phyloP scores from a whole-genome alignment of 805 yeast species.

The Saccharomycopsis lassenensis region DNA sequence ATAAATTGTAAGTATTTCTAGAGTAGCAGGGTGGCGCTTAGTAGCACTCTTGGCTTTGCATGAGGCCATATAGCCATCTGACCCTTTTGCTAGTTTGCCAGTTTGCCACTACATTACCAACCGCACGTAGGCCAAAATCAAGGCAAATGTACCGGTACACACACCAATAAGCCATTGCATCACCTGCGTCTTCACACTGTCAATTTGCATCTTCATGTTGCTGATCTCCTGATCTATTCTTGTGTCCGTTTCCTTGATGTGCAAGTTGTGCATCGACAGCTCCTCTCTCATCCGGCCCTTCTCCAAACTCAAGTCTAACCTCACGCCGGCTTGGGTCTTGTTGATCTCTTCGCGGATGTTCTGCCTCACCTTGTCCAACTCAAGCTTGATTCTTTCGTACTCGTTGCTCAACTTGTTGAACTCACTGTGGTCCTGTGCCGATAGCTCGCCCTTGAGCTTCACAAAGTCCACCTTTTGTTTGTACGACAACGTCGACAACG shows the following conservation, averaged over 20 bases:
- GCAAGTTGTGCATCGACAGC: slow-evolving; percentile 81
- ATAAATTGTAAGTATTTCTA: too few species aligned
- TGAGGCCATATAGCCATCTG: too few species aligned
- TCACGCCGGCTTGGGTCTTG: slow-evolving; percentile 79
- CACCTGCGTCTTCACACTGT: slow-evolving; percentile 90
- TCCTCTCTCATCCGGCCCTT: slow-evolving; percentile 95
- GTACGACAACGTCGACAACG: slow-evolving; percentile 73
- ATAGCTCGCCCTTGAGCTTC: slow-evolving; percentile 83
- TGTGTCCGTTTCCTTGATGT: slow-evolving; percentile 89
- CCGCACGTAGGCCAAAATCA: slow-evolving; percentile 84
- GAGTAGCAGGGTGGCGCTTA: too few species aligned
- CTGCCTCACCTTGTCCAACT: slow-evolving; percentile 76
- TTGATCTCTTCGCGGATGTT: slow-evolving; percentile 84
- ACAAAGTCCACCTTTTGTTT: slow-evolving; percentile 97
- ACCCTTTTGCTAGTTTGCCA: too few species aligned
- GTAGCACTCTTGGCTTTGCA: too few species aligned
- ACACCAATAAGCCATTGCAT: slow-evolving; percentile 99
- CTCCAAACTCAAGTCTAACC: slow-evolving; percentile 83
- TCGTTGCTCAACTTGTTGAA: slow-evolving; percentile 74
- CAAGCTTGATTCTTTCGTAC: slow-evolving; percentile 74
- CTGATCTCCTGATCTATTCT: slow-evolving; percentile 92
- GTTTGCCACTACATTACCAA: slow-evolving; percentile 41
- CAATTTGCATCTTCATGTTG: slow-evolving; percentile 91
- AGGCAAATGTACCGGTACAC: slow-evolving; percentile 94
- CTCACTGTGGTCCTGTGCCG: slow-evolving; percentile 78